Evolutionary conservation across 2,329 filamentous ascomycete genomes (phyloP), one percentile per base, ranked within the genome.

Genomic region (Colletotrichum sidae): DNA sequence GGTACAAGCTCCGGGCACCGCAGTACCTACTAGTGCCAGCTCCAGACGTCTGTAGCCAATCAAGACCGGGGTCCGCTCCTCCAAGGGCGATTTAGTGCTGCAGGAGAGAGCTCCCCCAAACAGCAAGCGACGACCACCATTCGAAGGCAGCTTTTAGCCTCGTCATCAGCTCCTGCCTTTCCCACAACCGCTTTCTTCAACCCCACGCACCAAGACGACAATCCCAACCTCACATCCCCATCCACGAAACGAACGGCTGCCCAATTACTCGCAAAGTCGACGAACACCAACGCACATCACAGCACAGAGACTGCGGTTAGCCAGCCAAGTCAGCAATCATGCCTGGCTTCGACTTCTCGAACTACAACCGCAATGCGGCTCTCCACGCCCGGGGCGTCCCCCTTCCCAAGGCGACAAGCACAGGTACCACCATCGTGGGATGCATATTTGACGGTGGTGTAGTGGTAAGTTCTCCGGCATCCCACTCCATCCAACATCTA

Each of bases 271-370:
- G 50, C 58, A 42, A 57, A 57, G 38, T 52, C 9, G 41, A 66
- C 53, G 37, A 47, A 38, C 17, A 37, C 13, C 9, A 55, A 17
- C 49, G 46, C 34, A 34, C 13, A 41, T 6, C 49, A 7, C 34
- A 49, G 17, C 60, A 53, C 17, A 25, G n/a, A 25, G 15, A 42
- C 41, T 17, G 38, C 46, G 47, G 38, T 15, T 46, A 35, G 44
- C 56, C 33, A 60, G 62, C 63, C 55, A 66, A 55, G 61, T 52
- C 55, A 68, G 68, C 72, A 70, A 90, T 76, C 74, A 99, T 99
- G 96, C 90, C 92, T 74, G 94, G 94, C 83, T 97, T 97, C 87
- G 94, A 98, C 84, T 99, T 99, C 87, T 96, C 94, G 80, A 99
- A 99, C 87, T 96, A 98, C 89, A 97, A 97, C 88, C 93, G 96